Conservation (phyloP, 345 rosid species). For the Acer saccharum region DNA sequence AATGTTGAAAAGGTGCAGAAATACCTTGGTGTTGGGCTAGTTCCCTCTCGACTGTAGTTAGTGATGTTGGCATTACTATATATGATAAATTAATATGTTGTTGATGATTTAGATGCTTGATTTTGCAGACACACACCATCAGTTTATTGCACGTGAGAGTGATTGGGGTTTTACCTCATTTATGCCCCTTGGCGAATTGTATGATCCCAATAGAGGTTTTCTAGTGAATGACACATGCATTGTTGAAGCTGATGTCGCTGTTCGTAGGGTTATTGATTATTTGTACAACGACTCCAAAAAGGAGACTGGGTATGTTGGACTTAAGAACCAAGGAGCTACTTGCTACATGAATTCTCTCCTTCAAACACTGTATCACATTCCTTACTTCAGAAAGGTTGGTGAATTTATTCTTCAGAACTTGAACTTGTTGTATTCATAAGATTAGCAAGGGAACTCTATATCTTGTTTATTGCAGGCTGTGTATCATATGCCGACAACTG, state of each 20-base stretch:
- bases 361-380: slow-evolving; percentile 57
- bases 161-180: slow-evolving; percentile 71
- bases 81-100: not conserved
- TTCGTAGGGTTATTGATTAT: slow-evolving; percentile 51
- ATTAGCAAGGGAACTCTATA: not conserved
- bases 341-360: slow-evolving; percentile 69
- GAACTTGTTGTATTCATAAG: not conserved
- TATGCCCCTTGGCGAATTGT: slow-evolving; percentile 55
- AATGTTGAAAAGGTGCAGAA: not conserved
- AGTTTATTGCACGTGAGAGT: slow-evolving; percentile 51
- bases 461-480: slow-evolving; percentile 46
- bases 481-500: slow-evolving; percentile 69
- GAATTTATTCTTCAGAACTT: not conserved
- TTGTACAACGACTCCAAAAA: slow-evolving; percentile 64
- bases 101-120: not conserved
- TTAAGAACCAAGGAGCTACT: slow-evolving; percentile 71
- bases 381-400: slow-evolving; percentile 60
- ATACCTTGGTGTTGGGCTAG: not conserved
- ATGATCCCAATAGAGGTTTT: slow-evolving; percentile 54
- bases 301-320: slow-evolving; percentile 66
- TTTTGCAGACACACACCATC: slow-evolving; percentile 57
- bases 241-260: slow-evolving; percentile 61
- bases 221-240: slow-evolving; percentile 49
- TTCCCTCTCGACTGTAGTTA: not conserved
- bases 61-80: not conserved